Conservation (phyloP, 2,329 filamentous ascomycete genomes). For the Hypoxylon sp. region DNA sequence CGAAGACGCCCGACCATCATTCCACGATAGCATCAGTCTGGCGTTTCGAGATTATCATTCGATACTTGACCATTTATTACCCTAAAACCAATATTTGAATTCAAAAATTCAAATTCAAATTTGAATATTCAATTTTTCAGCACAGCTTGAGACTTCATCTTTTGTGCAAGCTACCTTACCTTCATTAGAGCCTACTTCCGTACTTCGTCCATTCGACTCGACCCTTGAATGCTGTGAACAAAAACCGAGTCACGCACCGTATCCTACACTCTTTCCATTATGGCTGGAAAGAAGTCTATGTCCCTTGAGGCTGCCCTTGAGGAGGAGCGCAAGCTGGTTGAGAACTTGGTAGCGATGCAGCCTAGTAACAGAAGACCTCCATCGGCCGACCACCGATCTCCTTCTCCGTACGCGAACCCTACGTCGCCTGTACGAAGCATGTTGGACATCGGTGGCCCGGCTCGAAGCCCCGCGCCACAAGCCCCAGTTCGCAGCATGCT, state of each 20-base stretch:
- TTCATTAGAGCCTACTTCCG: neutral
- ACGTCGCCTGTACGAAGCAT: conserved; percentile 75
- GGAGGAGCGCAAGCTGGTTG: conserved; percentile 47
- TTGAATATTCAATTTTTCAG: neutral
- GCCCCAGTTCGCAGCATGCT: conserved; percentile 72
- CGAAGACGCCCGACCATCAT: conserved; percentile 46
- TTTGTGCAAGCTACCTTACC: conserved; percentile 5
- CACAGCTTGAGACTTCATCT: conserved; percentile 3
- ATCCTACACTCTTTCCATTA: conserved; percentile 30
- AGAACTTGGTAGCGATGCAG: conserved; percentile 45
- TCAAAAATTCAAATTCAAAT: too few relatives aligned
- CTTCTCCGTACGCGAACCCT: conserved; percentile 64
- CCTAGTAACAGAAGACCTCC: conserved; percentile 39
- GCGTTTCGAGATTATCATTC: too few relatives aligned
- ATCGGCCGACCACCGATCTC: conserved; percentile 51
- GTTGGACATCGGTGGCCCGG: conserved; percentile 62
- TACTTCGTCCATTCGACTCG: conserved; percentile 3
- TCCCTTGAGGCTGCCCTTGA: conserved; percentile 49
- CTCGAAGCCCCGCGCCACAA: conserved; percentile 52
- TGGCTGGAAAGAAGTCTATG: conserved; percentile 44
- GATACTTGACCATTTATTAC: neutral
- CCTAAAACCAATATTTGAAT: too few relatives aligned
- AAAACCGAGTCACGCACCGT: conserved; percentile 1
- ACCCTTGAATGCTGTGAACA: conserved; percentile 10
- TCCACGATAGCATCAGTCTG: conserved; percentile 43